Evolutionary conservation across 75 land plant genomes (phyloP).

Genomic region (Sequoia sempervirens): DNA sequence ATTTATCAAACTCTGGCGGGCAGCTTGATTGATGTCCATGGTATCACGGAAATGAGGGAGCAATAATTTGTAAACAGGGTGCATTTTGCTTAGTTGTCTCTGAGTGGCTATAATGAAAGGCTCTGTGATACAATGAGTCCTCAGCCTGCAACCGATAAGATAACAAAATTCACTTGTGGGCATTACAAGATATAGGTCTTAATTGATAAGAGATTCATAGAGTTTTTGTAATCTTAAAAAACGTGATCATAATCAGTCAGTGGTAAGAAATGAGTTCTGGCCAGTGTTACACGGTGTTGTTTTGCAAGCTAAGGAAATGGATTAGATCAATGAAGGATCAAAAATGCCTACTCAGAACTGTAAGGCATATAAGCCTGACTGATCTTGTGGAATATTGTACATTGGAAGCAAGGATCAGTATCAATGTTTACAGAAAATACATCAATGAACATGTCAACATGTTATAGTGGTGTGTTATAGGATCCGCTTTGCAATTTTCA

Average conservation of each 20-base stretch:
- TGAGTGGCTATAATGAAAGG: constrained; percentile 26
- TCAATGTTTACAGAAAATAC: too few species aligned
- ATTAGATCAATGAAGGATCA: background rate
- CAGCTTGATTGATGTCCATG: constrained; percentile 32
- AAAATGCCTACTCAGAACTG: too few species aligned
- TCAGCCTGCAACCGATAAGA: constrained; percentile 18
- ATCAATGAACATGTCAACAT: too few species aligned
- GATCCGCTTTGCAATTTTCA: too few species aligned
- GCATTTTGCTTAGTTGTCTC: constrained; percentile 26
- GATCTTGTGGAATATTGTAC: too few species aligned
- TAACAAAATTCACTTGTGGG: constrained; percentile 14
- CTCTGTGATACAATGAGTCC: constrained; percentile 16
- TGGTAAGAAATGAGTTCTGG: background rate
- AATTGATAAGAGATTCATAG: background rate
- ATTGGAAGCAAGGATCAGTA: too few species aligned
- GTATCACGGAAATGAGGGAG: constrained; percentile 29
- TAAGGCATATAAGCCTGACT: too few species aligned
- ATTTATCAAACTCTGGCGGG: constrained; percentile 24
- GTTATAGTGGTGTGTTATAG: too few species aligned
- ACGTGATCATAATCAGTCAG: background rate
- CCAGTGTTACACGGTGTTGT: too few species aligned
- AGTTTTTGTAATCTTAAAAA: background rate
- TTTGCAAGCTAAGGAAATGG: background rate
- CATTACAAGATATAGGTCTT: too few species aligned
- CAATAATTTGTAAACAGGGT: constrained; percentile 25